Percentiles rank a stretch among this genome's conserved stretches.
phyloP scores from a whole-genome alignment of 2,329 filamentous ascomycete species.

The Alternaria gaisen region DNA sequence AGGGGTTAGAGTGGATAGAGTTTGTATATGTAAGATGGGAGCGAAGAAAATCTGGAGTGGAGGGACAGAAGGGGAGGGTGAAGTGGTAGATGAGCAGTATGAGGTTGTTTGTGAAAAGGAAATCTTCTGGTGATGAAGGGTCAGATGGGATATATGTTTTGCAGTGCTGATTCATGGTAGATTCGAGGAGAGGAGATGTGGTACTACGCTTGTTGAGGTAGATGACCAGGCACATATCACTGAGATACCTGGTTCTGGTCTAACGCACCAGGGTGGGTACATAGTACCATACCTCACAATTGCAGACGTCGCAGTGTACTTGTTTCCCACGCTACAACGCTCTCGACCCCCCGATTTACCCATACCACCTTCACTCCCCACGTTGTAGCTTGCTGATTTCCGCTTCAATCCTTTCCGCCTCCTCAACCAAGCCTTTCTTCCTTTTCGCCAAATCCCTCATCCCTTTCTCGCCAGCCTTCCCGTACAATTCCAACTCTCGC shows the following conservation, averaged over 20 bases:
- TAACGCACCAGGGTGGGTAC: too few species aligned
- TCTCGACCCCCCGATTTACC: too few species aligned
- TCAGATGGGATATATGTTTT: too few species aligned
- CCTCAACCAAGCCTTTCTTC: conserved; percentile 41
- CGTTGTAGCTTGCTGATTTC: conserved; percentile 14
- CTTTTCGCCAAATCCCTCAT: conserved; percentile 52
- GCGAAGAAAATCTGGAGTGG: conserved; percentile 68
- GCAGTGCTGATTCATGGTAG: too few species aligned
- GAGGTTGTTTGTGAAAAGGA: conserved; percentile 55
- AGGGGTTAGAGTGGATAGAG: conserved; percentile 70
- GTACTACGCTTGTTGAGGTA: too few species aligned
- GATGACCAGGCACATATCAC: too few species aligned
- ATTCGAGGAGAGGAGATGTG: too few species aligned
- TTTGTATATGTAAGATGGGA: conserved; percentile 89
- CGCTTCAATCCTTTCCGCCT: conserved; percentile 25
- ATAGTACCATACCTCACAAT: too few species aligned
- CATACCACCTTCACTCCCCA: not conserved
- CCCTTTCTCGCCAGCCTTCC: conserved; percentile 43
- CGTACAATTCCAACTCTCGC: conserved; percentile 50
- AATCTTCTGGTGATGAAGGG: conserved; percentile 12
- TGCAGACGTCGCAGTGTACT: too few species aligned
- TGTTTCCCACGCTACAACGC: too few species aligned
- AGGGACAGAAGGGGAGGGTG: conserved; percentile 53
- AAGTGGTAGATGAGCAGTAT: conserved; percentile 62
- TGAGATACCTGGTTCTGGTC: too few species aligned